phyloP scores from a whole-genome alignment of 441 rosid genomes.

The Breynia disticha region DNA sequence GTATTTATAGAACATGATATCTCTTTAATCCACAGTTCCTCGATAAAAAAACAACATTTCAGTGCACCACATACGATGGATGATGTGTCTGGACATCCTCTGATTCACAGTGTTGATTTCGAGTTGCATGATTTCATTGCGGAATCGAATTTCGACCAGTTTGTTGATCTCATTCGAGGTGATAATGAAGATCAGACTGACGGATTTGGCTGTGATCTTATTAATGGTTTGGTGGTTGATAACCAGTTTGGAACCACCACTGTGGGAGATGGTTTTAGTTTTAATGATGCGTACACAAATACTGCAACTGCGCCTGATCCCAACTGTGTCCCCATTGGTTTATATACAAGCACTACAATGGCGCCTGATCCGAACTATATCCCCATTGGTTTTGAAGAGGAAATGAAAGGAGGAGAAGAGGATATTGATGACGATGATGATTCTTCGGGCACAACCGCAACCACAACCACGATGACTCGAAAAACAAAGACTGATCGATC shows the following conservation, averaged over 20 bases:
- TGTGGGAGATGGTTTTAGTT: slow-evolving; percentile 19
- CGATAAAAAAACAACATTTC: background rate
- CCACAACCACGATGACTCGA: slow-evolving; percentile 15
- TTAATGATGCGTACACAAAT: slow-evolving; percentile 7
- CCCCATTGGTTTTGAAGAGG: slow-evolving; percentile 25
- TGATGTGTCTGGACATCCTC: slow-evolving; percentile 14
- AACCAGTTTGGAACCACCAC: slow-evolving; percentile 23
- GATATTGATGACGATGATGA: slow-evolving; percentile 34
- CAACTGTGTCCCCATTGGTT: slow-evolving; percentile 22
- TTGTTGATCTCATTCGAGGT: slow-evolving; percentile 48
- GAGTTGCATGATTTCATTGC: slow-evolving; percentile 42
- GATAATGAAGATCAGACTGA: slow-evolving; percentile 26
- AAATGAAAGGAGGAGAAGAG: slow-evolving; percentile 14
- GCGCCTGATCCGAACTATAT: slow-evolving; percentile 24
- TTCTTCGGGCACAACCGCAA: slow-evolving; percentile 40
- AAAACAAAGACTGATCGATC: slow-evolving; percentile 53
- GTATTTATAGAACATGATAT: background rate
- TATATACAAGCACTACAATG: slow-evolving; percentile 16
- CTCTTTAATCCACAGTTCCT: background rate
- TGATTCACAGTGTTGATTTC: slow-evolving; percentile 21
- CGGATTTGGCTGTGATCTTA: slow-evolving; percentile 25
- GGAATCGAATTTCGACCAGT: slow-evolving; percentile 48
- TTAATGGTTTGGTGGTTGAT: slow-evolving; percentile 26
- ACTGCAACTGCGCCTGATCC: slow-evolving; percentile 22
- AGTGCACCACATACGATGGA: slow-evolving; percentile 10